These are phyloP conservation scores for Suillus plorans DNA, from an alignment of 768 basidiomycete species.

Conservation along the genomic window DNA sequence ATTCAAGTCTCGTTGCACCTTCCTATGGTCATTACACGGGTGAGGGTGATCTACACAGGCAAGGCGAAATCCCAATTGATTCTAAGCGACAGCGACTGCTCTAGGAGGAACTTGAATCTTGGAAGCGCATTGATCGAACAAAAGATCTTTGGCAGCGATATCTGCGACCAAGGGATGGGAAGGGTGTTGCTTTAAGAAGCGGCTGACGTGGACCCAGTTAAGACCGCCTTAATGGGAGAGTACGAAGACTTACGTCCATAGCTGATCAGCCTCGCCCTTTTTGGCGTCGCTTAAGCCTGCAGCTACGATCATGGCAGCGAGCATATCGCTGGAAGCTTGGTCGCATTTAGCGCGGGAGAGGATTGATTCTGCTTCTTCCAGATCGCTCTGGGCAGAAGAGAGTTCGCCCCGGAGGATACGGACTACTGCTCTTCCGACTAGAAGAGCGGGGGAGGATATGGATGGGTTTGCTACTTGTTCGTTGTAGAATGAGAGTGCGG, in stretches of 20 bases:
- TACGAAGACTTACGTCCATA: constrained; percentile 58
- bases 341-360: constrained; percentile 46
- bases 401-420: constrained; percentile 78
- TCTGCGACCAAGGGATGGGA: constrained; percentile 69
- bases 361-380: constrained; percentile 59
- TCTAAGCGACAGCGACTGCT: constrained; percentile 27
- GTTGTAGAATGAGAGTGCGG: constrained; percentile 65
- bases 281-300: constrained; percentile 58
- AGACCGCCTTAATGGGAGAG: constrained; percentile 7
- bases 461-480: constrained; percentile 84
- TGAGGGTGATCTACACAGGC: neutral
- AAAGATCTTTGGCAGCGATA: constrained; percentile 53
- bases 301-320: constrained; percentile 67
- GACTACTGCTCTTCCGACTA: constrained; percentile 78
- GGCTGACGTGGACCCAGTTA: constrained; percentile 28
- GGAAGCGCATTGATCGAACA: constrained; percentile 64
- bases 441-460: constrained; percentile 66
- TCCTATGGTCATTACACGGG: neutral
- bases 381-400: constrained; percentile 72
- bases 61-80: neutral
- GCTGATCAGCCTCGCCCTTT: constrained; percentile 60
- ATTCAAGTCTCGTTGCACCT: no score
- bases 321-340: constrained; percentile 55
- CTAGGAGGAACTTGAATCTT: constrained; percentile 62
- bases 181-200: constrained; percentile 51